Percentiles rank a stretch among this genome's conserved stretches.
These are phyloP conservation scores for Eucalyptus sp. DNA, from an alignment of 345 rosid species.

Conservation along the genomic window DNA sequence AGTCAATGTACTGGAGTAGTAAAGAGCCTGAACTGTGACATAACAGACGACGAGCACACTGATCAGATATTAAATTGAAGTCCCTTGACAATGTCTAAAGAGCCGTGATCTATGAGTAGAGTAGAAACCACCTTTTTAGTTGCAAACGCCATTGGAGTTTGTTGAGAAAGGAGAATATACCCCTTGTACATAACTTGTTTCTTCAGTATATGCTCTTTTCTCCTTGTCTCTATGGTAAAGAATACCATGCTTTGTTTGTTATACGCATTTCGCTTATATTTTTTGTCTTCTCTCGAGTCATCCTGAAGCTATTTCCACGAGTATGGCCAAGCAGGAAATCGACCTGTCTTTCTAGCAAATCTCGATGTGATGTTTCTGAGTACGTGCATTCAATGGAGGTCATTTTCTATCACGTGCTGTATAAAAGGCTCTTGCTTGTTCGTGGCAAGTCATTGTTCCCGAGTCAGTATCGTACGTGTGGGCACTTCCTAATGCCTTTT, in stretches of 20 bases:
- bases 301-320: background rate
- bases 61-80: background rate
- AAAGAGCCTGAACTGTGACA: background rate
- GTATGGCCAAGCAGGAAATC: background rate
- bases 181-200: background rate
- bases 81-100: background rate
- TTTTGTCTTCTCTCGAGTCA: background rate
- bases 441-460: background rate
- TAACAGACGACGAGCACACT: background rate
- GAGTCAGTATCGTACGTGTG: background rate
- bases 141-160: background rate
- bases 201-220: background rate
- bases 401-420: background rate
- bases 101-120: background rate
- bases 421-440: background rate
- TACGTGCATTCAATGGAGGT: background rate
- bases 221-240: background rate
- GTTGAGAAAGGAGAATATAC: background rate
- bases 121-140: background rate
- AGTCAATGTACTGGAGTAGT: background rate
- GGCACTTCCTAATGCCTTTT: background rate
- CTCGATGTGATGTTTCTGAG: background rate
- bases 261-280: background rate
- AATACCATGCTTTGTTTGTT: background rate
- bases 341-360: background rate